These are phyloP conservation scores for Mycena crocata DNA, from an alignment of 768 basidiomycete species.

Conservation along the genomic window DNA sequence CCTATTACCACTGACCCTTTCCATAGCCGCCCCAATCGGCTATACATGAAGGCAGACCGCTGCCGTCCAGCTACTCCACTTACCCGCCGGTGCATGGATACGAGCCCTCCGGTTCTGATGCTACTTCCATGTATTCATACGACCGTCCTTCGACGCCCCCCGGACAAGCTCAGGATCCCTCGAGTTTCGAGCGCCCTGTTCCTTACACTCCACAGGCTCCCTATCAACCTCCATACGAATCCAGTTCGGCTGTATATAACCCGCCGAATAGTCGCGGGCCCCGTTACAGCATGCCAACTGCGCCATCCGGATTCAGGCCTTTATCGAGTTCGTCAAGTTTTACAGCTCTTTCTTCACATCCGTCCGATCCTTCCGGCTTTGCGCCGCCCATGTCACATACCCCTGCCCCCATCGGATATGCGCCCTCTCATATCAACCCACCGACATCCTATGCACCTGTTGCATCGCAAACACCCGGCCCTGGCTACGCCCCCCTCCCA, in stretches of 20 bases:
- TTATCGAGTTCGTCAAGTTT: constrained; percentile 54
- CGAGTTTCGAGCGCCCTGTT: constrained; percentile 39
- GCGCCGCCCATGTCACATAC: constrained; percentile 57
- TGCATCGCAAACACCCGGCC: constrained; percentile 43
- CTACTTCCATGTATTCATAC: constrained; percentile 48
- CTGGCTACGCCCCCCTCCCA: constrained; percentile 35
- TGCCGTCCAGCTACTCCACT: constrained; percentile 23
- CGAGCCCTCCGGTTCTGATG: constrained; percentile 52
- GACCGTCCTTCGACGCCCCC: constrained; percentile 53
- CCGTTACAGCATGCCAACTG: constrained; percentile 73
- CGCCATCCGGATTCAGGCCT: constrained; percentile 79
- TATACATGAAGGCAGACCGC: constrained; percentile 29
- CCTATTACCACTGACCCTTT: constrained; percentile 1
- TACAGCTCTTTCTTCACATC: constrained; percentile 48
- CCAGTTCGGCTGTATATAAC: constrained; percentile 47
- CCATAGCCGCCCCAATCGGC: constrained; percentile 15
- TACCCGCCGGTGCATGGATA: constrained; percentile 52
- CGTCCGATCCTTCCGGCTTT: constrained; percentile 50
- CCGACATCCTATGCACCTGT: constrained; percentile 43
- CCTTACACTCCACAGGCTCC: constrained; percentile 47
- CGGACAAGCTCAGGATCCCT: constrained; percentile 47
- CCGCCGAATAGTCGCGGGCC: constrained; percentile 61
- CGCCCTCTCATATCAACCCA: constrained; percentile 49
- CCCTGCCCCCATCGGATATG: constrained; percentile 49
- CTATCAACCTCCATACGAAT: constrained; percentile 50